A percentile compares a stretch with the other conserved stretches of the same genome.
Evolutionary conservation across 257 asterid species (phyloP).

Genomic region (Prunella vulgaris): DNA sequence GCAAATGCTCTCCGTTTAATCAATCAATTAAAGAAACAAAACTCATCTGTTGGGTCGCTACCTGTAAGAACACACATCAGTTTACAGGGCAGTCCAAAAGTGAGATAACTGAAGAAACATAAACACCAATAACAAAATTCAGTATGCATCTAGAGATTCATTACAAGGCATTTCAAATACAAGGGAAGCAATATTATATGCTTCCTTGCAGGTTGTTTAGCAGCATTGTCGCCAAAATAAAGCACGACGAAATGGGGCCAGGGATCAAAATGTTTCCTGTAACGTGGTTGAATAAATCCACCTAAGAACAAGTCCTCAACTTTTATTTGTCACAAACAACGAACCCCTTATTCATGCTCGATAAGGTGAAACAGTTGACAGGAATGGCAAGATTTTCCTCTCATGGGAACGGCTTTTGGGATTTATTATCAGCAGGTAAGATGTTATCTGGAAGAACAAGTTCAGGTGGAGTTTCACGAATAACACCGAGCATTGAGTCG

Average conservation of each 20-base stretch:
- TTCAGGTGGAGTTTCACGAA: constrained; percentile 79
- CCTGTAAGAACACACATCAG: neutral
- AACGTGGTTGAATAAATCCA: constrained; percentile 20
- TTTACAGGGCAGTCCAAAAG: neutral
- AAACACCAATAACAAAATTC: neutral
- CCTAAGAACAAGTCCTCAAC: constrained; percentile 17
- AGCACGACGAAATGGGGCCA: neutral
- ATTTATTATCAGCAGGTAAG: constrained; percentile 50
- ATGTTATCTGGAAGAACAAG: constrained; percentile 74
- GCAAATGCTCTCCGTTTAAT: neutral
- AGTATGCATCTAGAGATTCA: constrained; percentile 17
- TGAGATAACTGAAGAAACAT: neutral
- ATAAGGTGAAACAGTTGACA: constrained; percentile 11
- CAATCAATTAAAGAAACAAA: neutral
- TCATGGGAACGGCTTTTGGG: constrained; percentile 50
- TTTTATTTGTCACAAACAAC: constrained; percentile 25
- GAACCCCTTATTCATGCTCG: constrained; percentile 14
- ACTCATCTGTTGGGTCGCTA: neutral
- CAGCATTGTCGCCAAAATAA: neutral
- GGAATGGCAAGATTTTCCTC: constrained; percentile 16
- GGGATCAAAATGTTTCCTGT: constrained; percentile 2
- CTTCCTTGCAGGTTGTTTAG: neutral
- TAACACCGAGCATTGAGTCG: constrained; percentile 72
- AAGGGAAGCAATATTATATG: neutral
- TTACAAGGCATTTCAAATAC: neutral